Evolutionary conservation across 2,329 filamentous ascomycete species (phyloP), one percentile per base, ranked within the genome.

Genomic region (Hyphodiscus sp.): DNA sequence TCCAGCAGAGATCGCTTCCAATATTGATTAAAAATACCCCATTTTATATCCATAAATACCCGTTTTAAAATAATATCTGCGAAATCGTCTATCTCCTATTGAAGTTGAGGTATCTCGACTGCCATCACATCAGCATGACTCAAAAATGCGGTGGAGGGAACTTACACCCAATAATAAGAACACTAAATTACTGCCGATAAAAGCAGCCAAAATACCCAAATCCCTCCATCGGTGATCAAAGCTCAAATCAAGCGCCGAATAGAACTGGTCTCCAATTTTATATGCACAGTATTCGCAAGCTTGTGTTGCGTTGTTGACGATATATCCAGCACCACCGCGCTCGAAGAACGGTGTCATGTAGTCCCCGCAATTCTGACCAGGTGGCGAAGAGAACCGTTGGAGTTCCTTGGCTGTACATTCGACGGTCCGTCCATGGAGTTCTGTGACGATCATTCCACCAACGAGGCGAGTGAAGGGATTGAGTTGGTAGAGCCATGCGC

Each of bases 221-320:
- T 95, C 89, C 51, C 89, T 79, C 89, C 89, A 95, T 18, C 89
- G 74, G 59, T 86, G 69, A 47, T 74, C 73, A 63, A 85, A 95
- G 3, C 71, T 73, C 65, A 92, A 79, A 8, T 79, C 77, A 20
- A 94, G 76, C 0, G 81, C 76, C 52, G 73, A 66, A 66, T 87
- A 94, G 65, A 91, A 95, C 16, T 38, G 33, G 60, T 95, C 87
- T 29, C 90, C 91, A 13, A 88, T 73, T 57, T 79, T 83, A 72
- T 83, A 95, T 0, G 89, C 87, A 66, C 91, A 96, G 72, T 95
- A 95, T 64, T 86, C 74, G 72, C 91, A 95, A 20, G 76, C 71
- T 46, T 73, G 78, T 0, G 86, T 88, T 1, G 76, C 74, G 60
- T 87, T 85, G 62, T 83, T 74, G 41, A 81, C 75, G 2, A 95